Percentiles rank a stretch among this genome's conserved stretches.
phyloP scores from a whole-genome alignment of 805 yeast genomes.

The Kazachstania psychrophila region DNA sequence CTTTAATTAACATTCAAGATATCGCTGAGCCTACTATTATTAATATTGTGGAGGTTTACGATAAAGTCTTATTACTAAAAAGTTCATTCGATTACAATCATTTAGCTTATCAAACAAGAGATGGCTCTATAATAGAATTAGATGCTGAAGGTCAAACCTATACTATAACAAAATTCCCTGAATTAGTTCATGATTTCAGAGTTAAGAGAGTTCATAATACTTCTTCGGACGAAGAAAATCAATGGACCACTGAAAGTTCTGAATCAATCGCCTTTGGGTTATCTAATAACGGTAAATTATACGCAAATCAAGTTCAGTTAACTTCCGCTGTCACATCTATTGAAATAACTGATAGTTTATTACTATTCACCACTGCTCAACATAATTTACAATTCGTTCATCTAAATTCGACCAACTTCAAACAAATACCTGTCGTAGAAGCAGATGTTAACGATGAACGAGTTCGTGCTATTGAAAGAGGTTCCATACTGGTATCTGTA shows the following conservation, averaged over 20 bases:
- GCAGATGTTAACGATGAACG: conserved; percentile 58
- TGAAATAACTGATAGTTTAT: conserved; percentile 57
- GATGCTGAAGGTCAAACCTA: conserved; percentile 26
- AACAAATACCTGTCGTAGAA: conserved; percentile 33
- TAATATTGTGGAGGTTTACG: conserved; percentile 36
- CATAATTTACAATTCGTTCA: conserved; percentile 77
- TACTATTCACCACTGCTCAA: conserved; percentile 82
- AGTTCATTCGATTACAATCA: conserved; percentile 43
- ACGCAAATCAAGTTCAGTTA: conserved; percentile 48
- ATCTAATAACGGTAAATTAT: conserved; percentile 65
- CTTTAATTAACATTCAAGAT: conserved; percentile 41
- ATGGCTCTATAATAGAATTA: conserved; percentile 47
- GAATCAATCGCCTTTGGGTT: conserved; percentile 55
- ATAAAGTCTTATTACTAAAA: conserved; percentile 49
- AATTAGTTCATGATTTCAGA: conserved; percentile 54
- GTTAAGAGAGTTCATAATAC: conserved; percentile 31
- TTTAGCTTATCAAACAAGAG: conserved; percentile 51
- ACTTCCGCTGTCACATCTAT: conserved; percentile 77
- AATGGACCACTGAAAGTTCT: conserved; percentile 24
- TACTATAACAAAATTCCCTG: conserved; percentile 50
- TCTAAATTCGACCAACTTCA: conserved; percentile 37
- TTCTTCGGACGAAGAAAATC: conserved; percentile 16
- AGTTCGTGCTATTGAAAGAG: conserved; percentile 81
- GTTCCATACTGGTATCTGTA: conserved; percentile 71
- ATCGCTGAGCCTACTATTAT: conserved; percentile 34